These are phyloP conservation scores for Fusarium sp. DNA, from an alignment of 2,329 filamentous ascomycete genomes.

Conservation along the genomic window DNA sequence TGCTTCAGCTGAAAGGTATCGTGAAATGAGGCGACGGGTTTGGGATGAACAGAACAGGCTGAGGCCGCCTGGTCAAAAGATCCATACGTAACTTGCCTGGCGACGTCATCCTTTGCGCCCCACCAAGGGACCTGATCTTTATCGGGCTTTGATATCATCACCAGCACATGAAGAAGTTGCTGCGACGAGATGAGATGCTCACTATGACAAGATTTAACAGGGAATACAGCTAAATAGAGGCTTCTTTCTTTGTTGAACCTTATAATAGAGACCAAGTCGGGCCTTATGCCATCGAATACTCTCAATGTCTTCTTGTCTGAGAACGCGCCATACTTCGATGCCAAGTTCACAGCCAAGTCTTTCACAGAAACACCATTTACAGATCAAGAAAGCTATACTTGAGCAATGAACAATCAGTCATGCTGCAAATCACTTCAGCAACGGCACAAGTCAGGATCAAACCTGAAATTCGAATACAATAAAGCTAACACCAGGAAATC, in stretches of 20 bases:
- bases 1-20: neutral
- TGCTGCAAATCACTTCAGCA: neutral
- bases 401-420: neutral
- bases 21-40: neutral
- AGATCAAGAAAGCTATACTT: neutral
- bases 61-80: slow-evolving; percentile 1
- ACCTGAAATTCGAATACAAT: slow-evolving; percentile 28
- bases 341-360: neutral
- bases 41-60: slow-evolving; percentile 14
- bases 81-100: slow-evolving; percentile 1
- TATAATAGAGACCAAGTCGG: too few species aligned
- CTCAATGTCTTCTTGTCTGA: neutral
- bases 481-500: slow-evolving; percentile 38
- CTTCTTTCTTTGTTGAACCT: accelerated
- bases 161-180: neutral
- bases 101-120: slow-evolving; percentile 38
- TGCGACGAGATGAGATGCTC: neutral
- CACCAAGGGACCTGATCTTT: slow-evolving; percentile 13
- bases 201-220: too few species aligned
- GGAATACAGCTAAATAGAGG: neutral
- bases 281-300: accelerated
- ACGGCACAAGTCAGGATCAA: slow-evolving; percentile 7
- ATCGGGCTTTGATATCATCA: slow-evolving; percentile 18
- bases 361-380: neutral
- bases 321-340: too few species aligned